Conservation (phyloP, 2,329 filamentous ascomycete genomes). For the Sporothrix phasma region DNA sequence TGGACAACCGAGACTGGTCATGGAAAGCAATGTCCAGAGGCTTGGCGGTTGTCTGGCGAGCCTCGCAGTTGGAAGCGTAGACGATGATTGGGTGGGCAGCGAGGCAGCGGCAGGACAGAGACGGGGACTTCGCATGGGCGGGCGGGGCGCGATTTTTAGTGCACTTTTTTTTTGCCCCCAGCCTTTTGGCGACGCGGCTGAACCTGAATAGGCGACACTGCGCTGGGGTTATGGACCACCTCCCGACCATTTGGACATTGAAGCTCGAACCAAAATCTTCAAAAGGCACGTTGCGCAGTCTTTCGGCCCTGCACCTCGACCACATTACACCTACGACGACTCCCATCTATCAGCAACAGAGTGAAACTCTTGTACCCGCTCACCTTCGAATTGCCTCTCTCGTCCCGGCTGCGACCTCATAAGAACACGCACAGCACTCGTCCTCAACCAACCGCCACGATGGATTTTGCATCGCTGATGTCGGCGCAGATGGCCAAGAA, state of each 20-base stretch:
- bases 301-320: background rate
- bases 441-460: slow-evolving; percentile 29
- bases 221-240: background rate
- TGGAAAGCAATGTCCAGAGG: background rate
- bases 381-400: background rate
- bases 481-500: slow-evolving; percentile 81
- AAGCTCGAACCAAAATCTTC: background rate
- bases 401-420: background rate
- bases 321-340: background rate
- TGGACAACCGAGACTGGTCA: background rate
- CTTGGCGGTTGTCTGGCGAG: background rate
- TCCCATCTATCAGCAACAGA: too few relatives aligned
- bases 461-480: slow-evolving; percentile 96
- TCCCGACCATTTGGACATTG: background rate
- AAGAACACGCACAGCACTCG: background rate
- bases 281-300: background rate
- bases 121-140: background rate
- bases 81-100: background rate
- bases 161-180: background rate
- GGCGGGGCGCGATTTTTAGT: background rate
- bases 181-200: background rate
- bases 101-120: background rate
- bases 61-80: background rate
- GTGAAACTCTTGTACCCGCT: too few relatives aligned
- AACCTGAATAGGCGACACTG: background rate